Conservation (phyloP, 192 early-diverging fungal species). For the Paraglomus occultum region DNA sequence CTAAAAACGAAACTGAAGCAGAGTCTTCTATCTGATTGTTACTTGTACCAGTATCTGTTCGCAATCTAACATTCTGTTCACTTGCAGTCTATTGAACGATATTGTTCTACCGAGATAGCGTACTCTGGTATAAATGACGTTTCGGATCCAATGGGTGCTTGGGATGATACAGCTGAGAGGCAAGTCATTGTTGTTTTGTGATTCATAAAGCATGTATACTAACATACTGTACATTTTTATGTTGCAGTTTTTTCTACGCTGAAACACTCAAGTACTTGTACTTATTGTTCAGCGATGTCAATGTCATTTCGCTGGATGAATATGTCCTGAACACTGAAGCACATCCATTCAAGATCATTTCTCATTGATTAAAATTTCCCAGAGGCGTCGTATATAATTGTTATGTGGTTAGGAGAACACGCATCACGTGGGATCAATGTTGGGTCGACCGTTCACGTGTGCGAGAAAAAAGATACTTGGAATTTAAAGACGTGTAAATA, state of each 20-base stretch:
- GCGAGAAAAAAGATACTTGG: too few species aligned
- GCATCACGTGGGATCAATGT: too few species aligned
- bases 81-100: slow-evolving; percentile 63
- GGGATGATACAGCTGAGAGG: slow-evolving; percentile 46
- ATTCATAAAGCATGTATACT: neutral
- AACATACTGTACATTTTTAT: neutral
- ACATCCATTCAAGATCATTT: slow-evolving; percentile 62
- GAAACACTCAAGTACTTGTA: slow-evolving; percentile 89
- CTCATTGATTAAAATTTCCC: slow-evolving; percentile 24
- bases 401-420: neutral
- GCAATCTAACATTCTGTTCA: too few species aligned
- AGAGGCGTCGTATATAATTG: neutral
- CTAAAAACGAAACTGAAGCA: too few species aligned
- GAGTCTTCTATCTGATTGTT: too few species aligned
- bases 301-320: slow-evolving; percentile 62
- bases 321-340: slow-evolving; percentile 88
- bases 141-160: slow-evolving; percentile 24
- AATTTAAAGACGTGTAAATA: too few species aligned
- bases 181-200: neutral
- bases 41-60: too few species aligned
- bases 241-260: slow-evolving; percentile 69
- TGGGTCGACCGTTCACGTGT: too few species aligned
- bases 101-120: slow-evolving; percentile 62
- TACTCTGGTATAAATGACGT: slow-evolving; percentile 44
- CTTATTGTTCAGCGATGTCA: slow-evolving; percentile 65